These are phyloP conservation scores for Wallacemonas rigidus DNA, from an alignment of 208 protist genomes.

Conservation along the genomic window DNA sequence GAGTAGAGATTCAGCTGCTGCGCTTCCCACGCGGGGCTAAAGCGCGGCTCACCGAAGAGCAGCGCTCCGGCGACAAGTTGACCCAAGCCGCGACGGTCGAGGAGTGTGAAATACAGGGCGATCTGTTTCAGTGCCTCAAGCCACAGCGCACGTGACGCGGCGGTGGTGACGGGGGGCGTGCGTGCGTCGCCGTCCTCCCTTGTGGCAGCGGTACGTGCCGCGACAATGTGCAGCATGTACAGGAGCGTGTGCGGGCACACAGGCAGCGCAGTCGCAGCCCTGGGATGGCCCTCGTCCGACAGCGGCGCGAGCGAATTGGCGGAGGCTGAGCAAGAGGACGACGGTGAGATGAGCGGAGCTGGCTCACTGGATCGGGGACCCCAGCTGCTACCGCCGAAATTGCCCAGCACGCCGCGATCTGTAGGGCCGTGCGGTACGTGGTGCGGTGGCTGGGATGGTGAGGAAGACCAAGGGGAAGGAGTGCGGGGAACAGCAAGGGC, in stretches of 20 bases:
- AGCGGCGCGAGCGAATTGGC: neutral
- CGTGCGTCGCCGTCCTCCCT: neutral
- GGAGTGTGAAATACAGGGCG: constrained; percentile 35
- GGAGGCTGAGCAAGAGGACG: neutral
- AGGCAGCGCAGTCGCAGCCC: neutral
- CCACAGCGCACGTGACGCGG: constrained; percentile 1
- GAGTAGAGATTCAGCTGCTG: constrained; percentile 12
- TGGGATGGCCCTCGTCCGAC: neutral
- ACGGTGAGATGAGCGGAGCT: too few relatives aligned
- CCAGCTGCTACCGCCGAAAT: neutral
- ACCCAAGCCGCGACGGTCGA: constrained; percentile 26
- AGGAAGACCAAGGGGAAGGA: too few relatives aligned
- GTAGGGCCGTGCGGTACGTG: too few relatives aligned
- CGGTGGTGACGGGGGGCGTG: neutral
- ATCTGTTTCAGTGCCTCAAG: constrained; percentile 24
- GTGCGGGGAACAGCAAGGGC: too few relatives aligned
- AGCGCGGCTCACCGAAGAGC: constrained; percentile 26
- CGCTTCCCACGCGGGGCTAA: constrained; percentile 14
- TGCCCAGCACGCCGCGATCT: neutral
- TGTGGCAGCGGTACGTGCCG: neutral
- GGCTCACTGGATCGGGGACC: too few relatives aligned
- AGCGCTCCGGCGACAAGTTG: constrained; percentile 44
- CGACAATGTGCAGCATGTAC: constrained; percentile 14
- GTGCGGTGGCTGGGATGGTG: too few relatives aligned
- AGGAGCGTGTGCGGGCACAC: constrained; percentile 13